Percentiles rank a stretch among this genome's conserved stretches.
Conservation (phyloP, 1,139 yeast genomes). For the Magnusiomyces suaveolens region DNA sequence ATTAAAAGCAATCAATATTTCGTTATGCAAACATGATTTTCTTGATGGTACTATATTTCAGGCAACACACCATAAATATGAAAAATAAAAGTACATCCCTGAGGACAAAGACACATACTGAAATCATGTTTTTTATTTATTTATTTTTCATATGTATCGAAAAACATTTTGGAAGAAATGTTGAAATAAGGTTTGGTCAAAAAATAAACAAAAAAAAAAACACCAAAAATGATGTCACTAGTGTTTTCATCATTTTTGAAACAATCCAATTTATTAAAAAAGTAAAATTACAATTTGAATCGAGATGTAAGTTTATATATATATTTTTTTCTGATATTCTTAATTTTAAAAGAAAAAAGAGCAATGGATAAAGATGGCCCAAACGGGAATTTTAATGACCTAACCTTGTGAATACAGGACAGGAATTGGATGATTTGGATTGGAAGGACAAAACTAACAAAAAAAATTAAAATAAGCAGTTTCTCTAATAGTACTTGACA, state of each 20-base stretch:
- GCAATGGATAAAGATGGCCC: background rate
- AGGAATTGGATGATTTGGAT: no score
- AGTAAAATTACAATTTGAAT: background rate
- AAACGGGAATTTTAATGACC: background rate
- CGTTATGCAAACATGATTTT: no score
- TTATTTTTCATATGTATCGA: background rate
- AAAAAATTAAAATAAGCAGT: no score
- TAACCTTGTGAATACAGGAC: background rate
- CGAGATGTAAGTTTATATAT: background rate
- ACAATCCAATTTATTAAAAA: no score
- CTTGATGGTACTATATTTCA: background rate
- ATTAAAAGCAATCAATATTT: no score
- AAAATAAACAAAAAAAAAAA: no score
- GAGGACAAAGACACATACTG: background rate
- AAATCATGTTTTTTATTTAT: no score
- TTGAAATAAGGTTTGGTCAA: background rate
- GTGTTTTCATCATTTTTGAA: no score
- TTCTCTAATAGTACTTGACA: no score
- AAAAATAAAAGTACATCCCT: background rate
- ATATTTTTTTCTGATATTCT: background rate
- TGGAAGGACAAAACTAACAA: no score
- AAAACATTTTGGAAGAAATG: background rate
- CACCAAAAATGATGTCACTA: background rate
- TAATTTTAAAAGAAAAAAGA: background rate
- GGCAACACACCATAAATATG: background rate